Evolutionary conservation across 208 protist species (phyloP), one percentile per base, ranked within the genome.

Genomic region (Trypanosoma scelopori): DNA sequence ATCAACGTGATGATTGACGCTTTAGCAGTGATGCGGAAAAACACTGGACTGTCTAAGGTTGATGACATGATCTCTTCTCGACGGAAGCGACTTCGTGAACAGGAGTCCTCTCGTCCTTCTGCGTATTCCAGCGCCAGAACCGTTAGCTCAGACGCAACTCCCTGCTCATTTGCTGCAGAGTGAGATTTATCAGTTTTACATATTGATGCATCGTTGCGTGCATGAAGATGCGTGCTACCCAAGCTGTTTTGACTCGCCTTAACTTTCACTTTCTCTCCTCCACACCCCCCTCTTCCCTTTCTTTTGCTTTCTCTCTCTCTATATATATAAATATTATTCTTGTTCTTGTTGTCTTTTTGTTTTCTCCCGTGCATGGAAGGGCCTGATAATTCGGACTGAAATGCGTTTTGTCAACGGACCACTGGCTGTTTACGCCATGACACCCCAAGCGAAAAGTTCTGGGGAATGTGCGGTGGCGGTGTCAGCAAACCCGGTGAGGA

Each of bases 1-100:
- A 76, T 86, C n/a, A 64, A 37, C 13, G 76, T 91, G 1, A 69
- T 95, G 61, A 70, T 95, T 52, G 86, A 92, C 41, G 78, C 85
- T 6, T 88, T 95, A 56, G 82, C 76, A 52, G 83, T 80, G 27
- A 78, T 92, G 70, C 68, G 79, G 47, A 95, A 95, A 68, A 65
- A 69, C 27, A 87, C 86, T 4, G 75, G 78, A 13, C 52, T 95
- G 45, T 43, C 62, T 20, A 75, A 75, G 27, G 65, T 95, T 6
- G 89, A 95, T 61, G 79, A 89, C 5, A 62, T 82, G 41, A 92
- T 92, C 35, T 59, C 71, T 25, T 63, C 71, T 22, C 82, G 79
- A 18, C 79, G 80, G 28, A 91, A 85, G 52, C 81, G 82, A 41
- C 30, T 71, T 12, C 77, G 81, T 41, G 63, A 71, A 43, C 25